Base-by-base conservation (phyloP, 805 yeast species). In the Yamadazyma laniorum region DNA sequence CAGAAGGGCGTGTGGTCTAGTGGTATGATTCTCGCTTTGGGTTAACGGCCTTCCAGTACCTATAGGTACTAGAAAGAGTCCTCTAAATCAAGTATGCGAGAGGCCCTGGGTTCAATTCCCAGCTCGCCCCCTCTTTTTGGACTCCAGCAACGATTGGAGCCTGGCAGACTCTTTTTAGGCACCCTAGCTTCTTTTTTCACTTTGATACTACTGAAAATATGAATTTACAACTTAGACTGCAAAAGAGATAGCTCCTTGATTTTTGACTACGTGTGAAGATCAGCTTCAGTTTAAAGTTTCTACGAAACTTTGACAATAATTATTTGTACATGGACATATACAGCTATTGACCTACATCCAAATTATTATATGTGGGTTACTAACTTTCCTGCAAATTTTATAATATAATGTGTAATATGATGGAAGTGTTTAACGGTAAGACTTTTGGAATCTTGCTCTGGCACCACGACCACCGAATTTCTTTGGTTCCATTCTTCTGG, bases 401-500 rank as follows among this genome's bases (percentile, higher is more conserved):
- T 28, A 28, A 29, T 35, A 35, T 35, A 35, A 35, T 29, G 27
- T 13, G 18, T 21, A 28, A 30, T 15, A 30, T 30, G 33, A 25
- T 27, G 12, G 36, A 32, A 14, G 25, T 29, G 13, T 50, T 78
- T 91, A 93, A 90, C 99, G 99, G 93, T 93, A 93, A 74, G 99
- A 93, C 77, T 93, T 93, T 84, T 93, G 99, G 97, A 87, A 91
- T 81, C 98, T 91, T 71, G 99, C 93, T 82, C 99, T 93, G 79
- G 99, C 99, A 87, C 99, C 99, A 77, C 95, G 95, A 83, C 99
- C 99, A 82, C 99, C 99, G 82, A 93, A 93, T 83, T 93, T 93
- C 97, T 93, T 93, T 84, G 99, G 99, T 82, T 93, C 99, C 85
- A 90, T 84, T 85, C 95, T 91, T 86, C 99, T 89, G 64, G 97